Evolutionary conservation across 371 early-diverging fungal genomes (phyloP), one percentile per base, ranked within the genome.

Genomic region (Mucor mucedo): DNA sequence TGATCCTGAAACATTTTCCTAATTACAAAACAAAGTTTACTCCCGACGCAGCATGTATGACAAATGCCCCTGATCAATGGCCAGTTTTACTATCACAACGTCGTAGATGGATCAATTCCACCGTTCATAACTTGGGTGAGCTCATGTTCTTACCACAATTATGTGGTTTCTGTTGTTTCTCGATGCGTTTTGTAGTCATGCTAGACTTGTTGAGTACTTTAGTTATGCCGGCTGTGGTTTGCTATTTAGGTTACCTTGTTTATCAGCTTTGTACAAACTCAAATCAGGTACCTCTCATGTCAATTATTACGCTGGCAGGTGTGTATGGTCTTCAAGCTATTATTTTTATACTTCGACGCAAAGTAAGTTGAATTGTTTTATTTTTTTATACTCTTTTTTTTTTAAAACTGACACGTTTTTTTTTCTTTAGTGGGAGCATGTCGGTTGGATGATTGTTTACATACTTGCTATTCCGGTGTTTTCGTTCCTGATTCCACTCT

Each of bases 1-100:
- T 99, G 32, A 97, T 99, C 87, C 87, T 99, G 66, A 90, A 97
- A 60, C 92, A 91, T 39, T 99, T 98, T 79, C 97, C 98, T n/a
- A 89, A 86, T 58, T 91, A 89, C 77, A 95, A 95, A 71, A 92
- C 94, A 63, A 93, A 93, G 65, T 99, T 99, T 79, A 91, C 94
- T 3, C 89, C 96, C 1, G 91, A 93, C 61, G 99, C 99, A 10
- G 86, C 89, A 62, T 98, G 98, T 73, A 87, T 87, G 75, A 99
- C 99, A 35, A 88, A 87, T 58, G 99, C 95, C 6, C 99, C 99
- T 5, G 97, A 97, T 61, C 86, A 84, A 63, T 98, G 96, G 88
- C 79, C 84, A 29, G 92, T 99, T 7, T 84, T 99, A 28, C 66
- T 98, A 29, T 98, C 98, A 4, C 98, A 98, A 71, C 87, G 98